These are phyloP conservation scores for Nelumbo lutea DNA, from an alignment of 164 flowering plant genomes.

Conservation along the genomic window DNA sequence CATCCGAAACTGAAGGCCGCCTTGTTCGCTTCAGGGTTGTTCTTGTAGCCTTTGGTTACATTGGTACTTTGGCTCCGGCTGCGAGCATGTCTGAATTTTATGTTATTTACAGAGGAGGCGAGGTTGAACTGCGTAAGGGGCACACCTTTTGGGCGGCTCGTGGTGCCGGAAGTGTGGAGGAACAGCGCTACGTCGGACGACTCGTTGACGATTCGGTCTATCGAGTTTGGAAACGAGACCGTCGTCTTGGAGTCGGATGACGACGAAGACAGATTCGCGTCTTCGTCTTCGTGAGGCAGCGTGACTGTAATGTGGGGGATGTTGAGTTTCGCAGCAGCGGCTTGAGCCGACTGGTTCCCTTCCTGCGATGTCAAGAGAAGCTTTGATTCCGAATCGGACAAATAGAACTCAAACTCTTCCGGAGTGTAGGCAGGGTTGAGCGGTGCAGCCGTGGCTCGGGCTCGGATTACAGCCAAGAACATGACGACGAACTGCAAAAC, in stretches of 20 bases:
- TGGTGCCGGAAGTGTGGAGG: conserved; percentile 96
- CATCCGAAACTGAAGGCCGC: conserved; percentile 69
- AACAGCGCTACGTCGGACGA: conserved; percentile 77
- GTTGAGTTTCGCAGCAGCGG: conserved; percentile 69
- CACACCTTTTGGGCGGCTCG: conserved; percentile 94
- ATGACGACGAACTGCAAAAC: conserved; percentile 60
- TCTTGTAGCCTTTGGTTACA: conserved; percentile 82
- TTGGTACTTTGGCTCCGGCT: conserved; percentile 71
- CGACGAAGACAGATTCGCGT: conserved; percentile 25
- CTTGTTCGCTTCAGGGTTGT: conserved; percentile 81
- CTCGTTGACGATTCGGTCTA: conserved; percentile 39
- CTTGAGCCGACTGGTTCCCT: conserved; percentile 54
- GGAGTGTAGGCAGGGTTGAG: conserved; percentile 83
- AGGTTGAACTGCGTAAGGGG: conserved; percentile 79
- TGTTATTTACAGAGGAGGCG: conserved; percentile 62
- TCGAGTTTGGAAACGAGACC: conserved; percentile 7
- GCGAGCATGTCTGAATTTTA: conserved; percentile 57
- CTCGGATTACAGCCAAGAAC: conserved; percentile 85
- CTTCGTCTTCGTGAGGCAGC: conserved; percentile 22
- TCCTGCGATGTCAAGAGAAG: conserved; percentile 51
- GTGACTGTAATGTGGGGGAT: conserved; percentile 52
- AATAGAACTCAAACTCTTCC: conserved; percentile 90
- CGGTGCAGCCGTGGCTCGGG: conserved; percentile 82
- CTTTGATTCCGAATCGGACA: conserved; percentile 86
- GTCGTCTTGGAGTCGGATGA: conserved; percentile 13